Percentiles rank a stretch among this genome's conserved stretches.
These are phyloP conservation scores for Blastomyces emzantsi DNA, from an alignment of 2,329 filamentous ascomycete species.

Conservation along the genomic window DNA sequence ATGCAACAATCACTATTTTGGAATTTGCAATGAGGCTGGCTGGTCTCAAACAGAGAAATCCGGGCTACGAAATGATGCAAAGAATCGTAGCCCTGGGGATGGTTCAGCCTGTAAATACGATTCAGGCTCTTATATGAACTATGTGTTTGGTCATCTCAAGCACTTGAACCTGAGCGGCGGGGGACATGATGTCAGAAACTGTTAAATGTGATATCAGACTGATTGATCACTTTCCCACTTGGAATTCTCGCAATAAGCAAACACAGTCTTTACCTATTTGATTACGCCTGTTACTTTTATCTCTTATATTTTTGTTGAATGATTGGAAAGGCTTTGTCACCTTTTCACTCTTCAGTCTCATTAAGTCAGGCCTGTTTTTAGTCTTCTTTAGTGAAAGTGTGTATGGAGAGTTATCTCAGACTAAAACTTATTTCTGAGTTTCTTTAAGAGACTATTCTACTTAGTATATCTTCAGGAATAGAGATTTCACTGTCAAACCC, in stretches of 20 bases:
- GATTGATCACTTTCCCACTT: not conserved
- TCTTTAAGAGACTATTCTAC: no score
- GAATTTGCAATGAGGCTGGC: not conserved
- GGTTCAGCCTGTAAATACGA: not conserved
- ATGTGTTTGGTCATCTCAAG: not conserved
- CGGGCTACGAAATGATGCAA: not conserved
- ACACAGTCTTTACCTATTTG: not conserved
- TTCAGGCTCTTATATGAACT: not conserved
- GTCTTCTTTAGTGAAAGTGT: no score
- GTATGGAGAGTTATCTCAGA: no score
- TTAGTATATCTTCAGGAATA: no score
- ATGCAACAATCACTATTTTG: not conserved
- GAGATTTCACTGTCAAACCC: no score
- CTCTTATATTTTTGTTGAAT: not conserved
- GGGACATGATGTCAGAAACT: not conserved
- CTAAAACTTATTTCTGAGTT: no score
- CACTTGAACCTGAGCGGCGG: not conserved
- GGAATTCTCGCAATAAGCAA: not conserved
- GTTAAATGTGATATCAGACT: not conserved
- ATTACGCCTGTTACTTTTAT: not conserved
- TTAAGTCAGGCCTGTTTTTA: not conserved
- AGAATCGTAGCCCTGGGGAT: not conserved
- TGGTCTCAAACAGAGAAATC: not conserved
- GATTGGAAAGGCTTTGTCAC: not conserved
- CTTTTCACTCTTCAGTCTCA: not conserved